Evolutionary conservation across 2,329 filamentous ascomycete species (phyloP), one percentile per base, ranked within the genome.

Genomic region (Penicillium occitanis): DNA sequence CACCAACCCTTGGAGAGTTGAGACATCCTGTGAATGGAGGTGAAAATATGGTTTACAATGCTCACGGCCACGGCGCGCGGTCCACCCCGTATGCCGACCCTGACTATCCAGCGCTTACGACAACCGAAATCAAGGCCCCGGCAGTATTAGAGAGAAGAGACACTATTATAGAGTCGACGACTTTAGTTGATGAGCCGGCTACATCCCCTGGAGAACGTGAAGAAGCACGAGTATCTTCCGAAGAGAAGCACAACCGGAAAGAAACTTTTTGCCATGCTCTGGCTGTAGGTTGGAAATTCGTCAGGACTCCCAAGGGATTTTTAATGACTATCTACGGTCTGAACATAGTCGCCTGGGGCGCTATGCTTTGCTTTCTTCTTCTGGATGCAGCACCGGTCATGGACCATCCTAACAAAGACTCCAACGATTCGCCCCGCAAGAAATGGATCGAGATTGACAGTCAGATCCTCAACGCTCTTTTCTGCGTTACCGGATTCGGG

Each of bases 401-500:
- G 46, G 19, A 25, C 22, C 22, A 25, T 13, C 46, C 46, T 22
- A 25, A 46, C n/a, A 22, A 46, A 22, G 44, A 46, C 44, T 46
- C 19, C 19, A 22, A 50, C 46, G 46, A 25, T n/a, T 50, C 46
- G 2, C 1, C 44, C 11, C 44, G 22, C 22, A 50, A 50, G 46
- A 50, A 25, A 13, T 50, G 46, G 46, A 50, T 50, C 3, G 46
- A 28, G 14, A 28, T 50, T 6, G 22, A 25, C 46, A 25, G 19
- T 3, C 46, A 50, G 11, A 50, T 50, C 22, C 46, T 28, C 8
- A 50, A 50, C 4, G 22, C 7, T 19, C 46, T 50, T 11, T 50
- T 50, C 13, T 50, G 46, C 10, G 8, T 50, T 6, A 50, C 46
- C 13, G 92, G 89, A 0, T 94, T 96, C 70, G 92, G 92, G 0